Percentiles rank a stretch among this genome's conserved stretches.
Evolutionary conservation across 1,139 yeast species (phyloP).

Genomic region (Debaryomyces sp.): DNA sequence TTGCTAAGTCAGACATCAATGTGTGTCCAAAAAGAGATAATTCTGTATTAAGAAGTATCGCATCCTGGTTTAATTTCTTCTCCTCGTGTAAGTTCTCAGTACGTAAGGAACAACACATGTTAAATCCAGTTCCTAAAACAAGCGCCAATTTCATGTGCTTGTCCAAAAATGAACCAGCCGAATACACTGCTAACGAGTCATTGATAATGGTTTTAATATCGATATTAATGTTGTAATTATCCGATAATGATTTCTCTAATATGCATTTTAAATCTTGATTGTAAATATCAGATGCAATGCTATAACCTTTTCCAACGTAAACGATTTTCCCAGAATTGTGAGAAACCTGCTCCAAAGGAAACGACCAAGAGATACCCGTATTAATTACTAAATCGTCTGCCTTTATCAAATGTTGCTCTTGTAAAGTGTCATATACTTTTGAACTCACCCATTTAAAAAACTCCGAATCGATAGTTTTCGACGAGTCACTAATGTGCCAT

Average conservation of each 20-base stretch:
- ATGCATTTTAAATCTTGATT: slow-evolving; percentile 45
- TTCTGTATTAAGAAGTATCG: slow-evolving; percentile 41
- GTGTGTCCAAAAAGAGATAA: slow-evolving; percentile 44
- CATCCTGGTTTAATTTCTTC: slow-evolving; percentile 26
- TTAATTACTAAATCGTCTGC: slow-evolving; percentile 23
- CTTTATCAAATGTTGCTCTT: slow-evolving; percentile 27
- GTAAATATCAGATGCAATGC: slow-evolving; percentile 40
- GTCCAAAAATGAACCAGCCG: slow-evolving; percentile 47
- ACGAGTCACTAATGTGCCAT: slow-evolving; percentile 44
- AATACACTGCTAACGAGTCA: slow-evolving; percentile 51
- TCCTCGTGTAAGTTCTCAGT: slow-evolving; percentile 22
- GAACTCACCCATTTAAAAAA: slow-evolving; percentile 47
- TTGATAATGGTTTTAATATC: slow-evolving; percentile 42
- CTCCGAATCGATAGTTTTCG: slow-evolving; percentile 37
- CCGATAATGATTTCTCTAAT: slow-evolving; percentile 33
- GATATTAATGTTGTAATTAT: slow-evolving; percentile 26
- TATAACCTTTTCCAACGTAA: slow-evolving; percentile 56
- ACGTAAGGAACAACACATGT: slow-evolving; percentile 43
- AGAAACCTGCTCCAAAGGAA: slow-evolving; percentile 50
- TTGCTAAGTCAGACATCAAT: slow-evolving; percentile 32
- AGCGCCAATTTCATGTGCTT: slow-evolving; percentile 41
- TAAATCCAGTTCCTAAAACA: slow-evolving; percentile 52
- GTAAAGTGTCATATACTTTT: slow-evolving; percentile 34
- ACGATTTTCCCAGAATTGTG: slow-evolving; percentile 49
- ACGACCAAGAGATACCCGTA: slow-evolving; percentile 61